Evolutionary conservation across 2,329 filamentous ascomycete genomes (phyloP), one percentile per base, ranked within the genome.

Genomic region (Diplodia mutila): DNA sequence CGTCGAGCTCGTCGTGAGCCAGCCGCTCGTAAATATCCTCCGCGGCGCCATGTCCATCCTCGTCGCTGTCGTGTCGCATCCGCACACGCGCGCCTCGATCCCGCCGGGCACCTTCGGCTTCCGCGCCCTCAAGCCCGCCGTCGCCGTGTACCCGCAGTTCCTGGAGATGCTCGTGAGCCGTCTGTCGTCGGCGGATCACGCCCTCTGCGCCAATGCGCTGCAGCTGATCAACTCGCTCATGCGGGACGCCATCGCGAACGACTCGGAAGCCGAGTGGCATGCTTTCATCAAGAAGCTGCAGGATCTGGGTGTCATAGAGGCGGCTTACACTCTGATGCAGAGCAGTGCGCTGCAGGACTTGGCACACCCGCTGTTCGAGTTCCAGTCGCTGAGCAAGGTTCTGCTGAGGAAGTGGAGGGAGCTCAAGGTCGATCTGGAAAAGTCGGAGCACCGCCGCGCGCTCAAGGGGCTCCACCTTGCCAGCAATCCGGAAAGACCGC

Each of bases 1-100:
- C 69, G 94, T 98, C 73, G 91, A 97, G 78, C 85, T 99, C 63
- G 93, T 98, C 70, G 94, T 98, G 73, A 94, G 89, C 37, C 95
- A 98, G 78, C 95, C 94, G 27, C 86, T 99, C 69, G 95, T 99
- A 80, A 99, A 99, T 78, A 97, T 98, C 76, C 88, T 99, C 69
- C 89, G 95, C 71, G 95, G 95, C 74, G 94, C 94, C 75, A 97
- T 99, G 91, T 94, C 93, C 55, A 96, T 99, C 69, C 86, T 99
- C 67, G 94, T 97, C 55, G 93, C 94, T 14, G 90, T 98, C 67
- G 94, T 99, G 64, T 91, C 93, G 70, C 91, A 96, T 79, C 93
- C 93, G 32, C 89, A 92, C 75, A 79, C 80, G 66, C 78, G 80
- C 72, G 74, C 78, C 61, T 81, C 84, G 7, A 80, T 85, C 68